Base-by-base conservation (phyloP, 2,329 filamentous ascomycete species). In the Leptographium lundbergii region DNA sequence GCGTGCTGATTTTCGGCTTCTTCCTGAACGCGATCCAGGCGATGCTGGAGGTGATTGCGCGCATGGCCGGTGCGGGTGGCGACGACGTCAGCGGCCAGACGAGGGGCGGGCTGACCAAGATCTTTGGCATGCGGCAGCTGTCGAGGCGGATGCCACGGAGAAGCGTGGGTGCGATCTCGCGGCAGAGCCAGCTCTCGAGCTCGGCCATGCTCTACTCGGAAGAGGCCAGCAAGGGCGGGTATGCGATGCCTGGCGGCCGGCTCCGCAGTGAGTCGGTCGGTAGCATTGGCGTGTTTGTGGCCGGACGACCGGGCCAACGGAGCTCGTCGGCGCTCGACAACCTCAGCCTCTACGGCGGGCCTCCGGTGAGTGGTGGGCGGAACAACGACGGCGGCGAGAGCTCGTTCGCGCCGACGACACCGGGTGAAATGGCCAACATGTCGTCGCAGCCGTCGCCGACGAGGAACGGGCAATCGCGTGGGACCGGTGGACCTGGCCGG, bases 1-100 rank as follows among this genome's bases (percentile, higher is more conserved):
- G 86, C 62, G 89, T 96, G 0, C 74, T 99, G 25, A 79, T 96
- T 3, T 89, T 97, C 66, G 92, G 90, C 1, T 99, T 97, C 74
- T 89, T 96, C 70, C 76, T 99, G 58, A 96, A 96, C 69, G 88
- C 94, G 1, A 70, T 96, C 7, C 91, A 96, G 69, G 96, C 92
- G 0, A 79, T 96, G 50, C 81, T 96, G 48, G 94, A 99, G 71
- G 90, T 99, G 10, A 77, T 86, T 56, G 91, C 91, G 29, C 82
- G 92, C 57, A 77, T 94, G 67, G 81, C 88, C 29, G 92, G 92
- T 45, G 91, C 88, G 36, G 94, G 91, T 55, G 87, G 86, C 25
- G 87, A 92, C 65, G 83, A 87, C 64, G 76, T 79, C 47, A 80
- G 79, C 57, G 86, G 86, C 47, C 82, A 87, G 63, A 83, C 85